A percentile compares a stretch with the other conserved stretches of the same genome.
Evolutionary conservation across 768 basidiomycete species (phyloP).

Genomic region (Tephrocybe sp.): DNA sequence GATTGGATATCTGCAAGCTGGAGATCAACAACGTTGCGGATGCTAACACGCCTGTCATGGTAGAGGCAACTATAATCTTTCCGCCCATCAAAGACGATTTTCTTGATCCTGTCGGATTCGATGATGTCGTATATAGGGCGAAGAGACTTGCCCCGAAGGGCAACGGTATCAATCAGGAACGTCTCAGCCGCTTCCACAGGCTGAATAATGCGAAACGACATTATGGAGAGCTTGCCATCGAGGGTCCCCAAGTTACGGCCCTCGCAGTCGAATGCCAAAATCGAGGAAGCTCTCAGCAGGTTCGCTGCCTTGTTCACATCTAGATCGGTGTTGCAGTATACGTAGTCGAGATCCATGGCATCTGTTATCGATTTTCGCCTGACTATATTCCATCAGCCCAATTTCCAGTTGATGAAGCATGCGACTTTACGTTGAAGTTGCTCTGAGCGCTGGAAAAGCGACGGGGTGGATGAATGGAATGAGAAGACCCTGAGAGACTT

Average conservation of each 20-base stretch:
- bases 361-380: neutral
- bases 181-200: neutral
- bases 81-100: slow-evolving; percentile 13
- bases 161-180: slow-evolving; percentile 8
- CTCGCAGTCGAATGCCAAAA: slow-evolving; percentile 18
- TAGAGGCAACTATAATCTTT: slow-evolving; percentile 15
- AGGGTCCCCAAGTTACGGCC: neutral
- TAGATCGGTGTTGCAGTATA: slow-evolving; percentile 1
- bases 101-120: slow-evolving; percentile 5
- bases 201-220: slow-evolving; percentile 5
- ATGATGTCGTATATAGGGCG: slow-evolving; percentile 11
- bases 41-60: slow-evolving; percentile 2
- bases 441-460: no score
- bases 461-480: no score
- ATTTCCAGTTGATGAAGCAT: no score
- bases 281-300: neutral
- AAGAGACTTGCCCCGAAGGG: neutral
- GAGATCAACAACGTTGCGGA: slow-evolving; percentile 8
- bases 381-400: no score
- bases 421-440: no score
- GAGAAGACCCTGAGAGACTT: no score
- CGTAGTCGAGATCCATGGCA: slow-evolving; percentile 1
- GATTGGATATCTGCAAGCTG: slow-evolving; percentile 13
- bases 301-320: neutral
- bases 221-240: slow-evolving; percentile 10